phyloP scores from a whole-genome alignment of 768 basidiomycete species.

The Termitomyces sp. region DNA sequence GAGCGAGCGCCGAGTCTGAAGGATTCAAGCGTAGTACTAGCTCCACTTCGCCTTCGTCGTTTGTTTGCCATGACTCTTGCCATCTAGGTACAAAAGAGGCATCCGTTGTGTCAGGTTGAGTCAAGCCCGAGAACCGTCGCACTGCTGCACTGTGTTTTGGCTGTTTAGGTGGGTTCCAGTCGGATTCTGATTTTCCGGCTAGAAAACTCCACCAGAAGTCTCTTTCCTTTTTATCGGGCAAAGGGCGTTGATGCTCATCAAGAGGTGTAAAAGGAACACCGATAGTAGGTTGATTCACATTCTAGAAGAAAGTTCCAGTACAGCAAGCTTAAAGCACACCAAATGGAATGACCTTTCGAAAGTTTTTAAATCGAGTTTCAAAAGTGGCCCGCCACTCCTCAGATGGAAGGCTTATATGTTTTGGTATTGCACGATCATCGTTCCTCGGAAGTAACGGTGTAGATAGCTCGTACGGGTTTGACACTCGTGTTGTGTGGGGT shows the following conservation, averaged over 20 bases:
- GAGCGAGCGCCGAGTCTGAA: slow-evolving; percentile 37
- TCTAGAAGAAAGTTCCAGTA: slow-evolving; percentile 38
- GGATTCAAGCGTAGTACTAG: slow-evolving; percentile 29
- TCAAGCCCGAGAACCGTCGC: slow-evolving; percentile 17
- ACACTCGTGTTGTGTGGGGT: slow-evolving; percentile 60
- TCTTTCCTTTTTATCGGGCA: slow-evolving; percentile 71
- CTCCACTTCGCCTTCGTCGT: slow-evolving; percentile 43
- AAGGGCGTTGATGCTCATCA: slow-evolving; percentile 28
- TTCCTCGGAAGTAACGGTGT: slow-evolving; percentile 17
- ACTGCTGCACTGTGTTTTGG: slow-evolving; percentile 26
- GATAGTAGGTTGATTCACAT: slow-evolving; percentile 60
- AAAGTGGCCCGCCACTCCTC: slow-evolving; percentile 64
- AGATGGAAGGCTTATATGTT: slow-evolving; percentile 48
- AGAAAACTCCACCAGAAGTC: slow-evolving; percentile 82
- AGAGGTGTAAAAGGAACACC: slow-evolving; percentile 33
- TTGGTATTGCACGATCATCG: slow-evolving; percentile 19
- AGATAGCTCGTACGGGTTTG: slow-evolving; percentile 61
- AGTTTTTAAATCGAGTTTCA: slow-evolving; percentile 57
- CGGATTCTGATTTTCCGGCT: slow-evolving; percentile 60
- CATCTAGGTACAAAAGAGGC: slow-evolving; percentile 4
- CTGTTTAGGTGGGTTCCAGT: slow-evolving; percentile 59
- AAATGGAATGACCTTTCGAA: slow-evolving; percentile 52
- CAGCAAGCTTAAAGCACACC: background rate
- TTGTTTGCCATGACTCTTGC: slow-evolving; percentile 28
- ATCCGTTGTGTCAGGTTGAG: slow-evolving; percentile 29